Evolutionary conservation across 148 eudicot species (phyloP).

Genomic region (Chenopodium quinoa): DNA sequence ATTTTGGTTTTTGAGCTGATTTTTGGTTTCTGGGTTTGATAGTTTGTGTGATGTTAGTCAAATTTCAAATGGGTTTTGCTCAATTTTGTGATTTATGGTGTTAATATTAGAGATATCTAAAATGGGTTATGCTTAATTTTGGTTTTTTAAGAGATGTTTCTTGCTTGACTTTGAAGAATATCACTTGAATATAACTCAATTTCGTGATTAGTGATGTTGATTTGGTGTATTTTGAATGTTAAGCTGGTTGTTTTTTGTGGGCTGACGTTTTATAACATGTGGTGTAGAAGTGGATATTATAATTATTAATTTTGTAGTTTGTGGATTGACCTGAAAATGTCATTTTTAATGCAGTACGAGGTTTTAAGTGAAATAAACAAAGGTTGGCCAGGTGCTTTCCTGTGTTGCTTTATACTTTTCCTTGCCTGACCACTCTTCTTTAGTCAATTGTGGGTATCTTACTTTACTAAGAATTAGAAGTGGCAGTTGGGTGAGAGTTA

Average conservation of each 20-base stretch:
- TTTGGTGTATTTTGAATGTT: not conserved
- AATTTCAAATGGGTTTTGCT: constrained; percentile 10
- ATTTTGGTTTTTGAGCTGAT: constrained; percentile 14
- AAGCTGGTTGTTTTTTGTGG: not conserved
- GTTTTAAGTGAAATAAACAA: constrained; percentile 27
- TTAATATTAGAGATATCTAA: not conserved
- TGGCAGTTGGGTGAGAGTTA: constrained; percentile 15
- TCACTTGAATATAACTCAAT: not conserved
- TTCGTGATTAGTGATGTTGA: constrained; percentile 8
- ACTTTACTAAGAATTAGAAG: constrained; percentile 7
- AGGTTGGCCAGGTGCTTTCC: constrained; percentile 20
- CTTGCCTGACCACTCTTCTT: constrained; percentile 10
- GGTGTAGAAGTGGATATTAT: constrained; percentile 19
- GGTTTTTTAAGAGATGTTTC: not conserved
- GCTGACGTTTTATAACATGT: constrained; percentile 1
- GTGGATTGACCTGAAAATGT: constrained; percentile 18
- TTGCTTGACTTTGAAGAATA: not conserved
- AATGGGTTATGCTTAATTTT: constrained; percentile 1
- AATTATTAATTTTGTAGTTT: constrained; percentile 1
- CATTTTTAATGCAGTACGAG: constrained; percentile 28
- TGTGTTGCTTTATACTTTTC: constrained; percentile 25
- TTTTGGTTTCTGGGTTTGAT: too few relatives aligned
- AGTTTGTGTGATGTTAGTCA: not conserved
- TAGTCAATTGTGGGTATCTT: constrained; percentile 27
- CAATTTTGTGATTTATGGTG: constrained; percentile 7